Conservation (phyloP, 2,329 filamentous ascomycete species). For the Amauroascus niger region DNA sequence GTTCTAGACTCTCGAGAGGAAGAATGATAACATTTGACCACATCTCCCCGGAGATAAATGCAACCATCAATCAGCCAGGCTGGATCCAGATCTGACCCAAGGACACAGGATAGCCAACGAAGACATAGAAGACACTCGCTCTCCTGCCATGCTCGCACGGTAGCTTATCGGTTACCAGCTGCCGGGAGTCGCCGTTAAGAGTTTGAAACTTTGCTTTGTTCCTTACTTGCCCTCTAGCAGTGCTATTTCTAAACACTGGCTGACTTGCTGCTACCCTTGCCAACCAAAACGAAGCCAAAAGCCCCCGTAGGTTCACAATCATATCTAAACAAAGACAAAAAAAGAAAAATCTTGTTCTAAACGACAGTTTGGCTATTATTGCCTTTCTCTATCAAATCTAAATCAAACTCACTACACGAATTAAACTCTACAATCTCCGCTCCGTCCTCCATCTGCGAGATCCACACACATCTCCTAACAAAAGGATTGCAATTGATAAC, state of each 20-base stretch:
- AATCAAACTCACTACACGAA: not conserved
- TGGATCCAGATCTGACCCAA: slow-evolving; percentile 1
- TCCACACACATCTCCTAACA: not conserved
- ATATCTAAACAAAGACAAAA: not conserved
- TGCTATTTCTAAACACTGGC: not conserved
- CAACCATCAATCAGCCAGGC: slow-evolving; percentile 3
- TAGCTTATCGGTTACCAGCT: not conserved
- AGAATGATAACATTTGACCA: not conserved
- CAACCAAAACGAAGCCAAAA: not conserved
- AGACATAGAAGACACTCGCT: not conserved
- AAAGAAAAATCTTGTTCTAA: not conserved
- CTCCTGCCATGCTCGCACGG: not conserved
- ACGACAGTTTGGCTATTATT: not conserved
- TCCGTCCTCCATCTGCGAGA: not conserved
- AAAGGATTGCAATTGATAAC: not conserved
- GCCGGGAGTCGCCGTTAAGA: slow-evolving; percentile 4
- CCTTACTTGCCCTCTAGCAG: not conserved
- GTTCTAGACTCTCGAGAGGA: not conserved
- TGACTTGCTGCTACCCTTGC: not conserved
- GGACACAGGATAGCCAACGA: not conserved
- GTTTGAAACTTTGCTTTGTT: not conserved
- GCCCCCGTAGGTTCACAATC: not conserved
- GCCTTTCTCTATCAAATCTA: not conserved
- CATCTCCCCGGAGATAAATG: slow-evolving; percentile 1
- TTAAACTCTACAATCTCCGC: slow-evolving; percentile 7